Evolutionary conservation across 2,329 filamentous ascomycete species (phyloP), one percentile per base, ranked within the genome.

Genomic region (Beauveria bassiana): DNA sequence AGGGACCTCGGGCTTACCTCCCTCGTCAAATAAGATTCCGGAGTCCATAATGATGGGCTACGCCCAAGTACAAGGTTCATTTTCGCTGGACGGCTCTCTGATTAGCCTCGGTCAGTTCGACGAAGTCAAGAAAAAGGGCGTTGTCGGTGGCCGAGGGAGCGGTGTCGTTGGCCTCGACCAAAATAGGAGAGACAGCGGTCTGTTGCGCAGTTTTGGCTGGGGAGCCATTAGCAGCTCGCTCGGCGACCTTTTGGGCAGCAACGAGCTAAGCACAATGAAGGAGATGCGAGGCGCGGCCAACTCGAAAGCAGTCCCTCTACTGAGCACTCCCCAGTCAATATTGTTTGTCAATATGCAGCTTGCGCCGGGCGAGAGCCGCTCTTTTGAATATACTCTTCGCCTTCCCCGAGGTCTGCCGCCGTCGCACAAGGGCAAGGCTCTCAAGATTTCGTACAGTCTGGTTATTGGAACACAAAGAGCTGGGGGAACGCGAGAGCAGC

Each of bases 21-120:
- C 72, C 62, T 75, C 77, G 64, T 76, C 77, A 52, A 71, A 78
- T 46, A 79, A 76, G 67, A 72, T 79, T 45, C 86, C 90, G 0
- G 93, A 98, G 71, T 87, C 88, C 1, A 77, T 99, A 59, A 96
- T 99, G 86, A 99, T 99, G 95, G 95, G 93, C 0, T 99, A 96
- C 74, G 93, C 91, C 3, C 95, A 99, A 68, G 85, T 98, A 2
- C 90, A 91, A 73, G 95, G 95, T 4, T 93, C 90, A 0, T 99
- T 99, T 68, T 91, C 87, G 0, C 77, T 99, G 7, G 95, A 99
- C 70, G 92, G 92, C 0, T 96, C 95, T 1, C 78, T 99, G 24
- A 86, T 99, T 63, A 93, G 96, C 68, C 86, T 96, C 45, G 86
- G 86, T 0, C 90, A 90, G 0, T 99, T 99, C 68, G 95, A 99